A percentile compares a stretch with the other conserved stretches of the same genome.
Evolutionary conservation across 352 stramenopile genomes (phyloP).

Genomic region (Globisporangium megalacanthum): DNA sequence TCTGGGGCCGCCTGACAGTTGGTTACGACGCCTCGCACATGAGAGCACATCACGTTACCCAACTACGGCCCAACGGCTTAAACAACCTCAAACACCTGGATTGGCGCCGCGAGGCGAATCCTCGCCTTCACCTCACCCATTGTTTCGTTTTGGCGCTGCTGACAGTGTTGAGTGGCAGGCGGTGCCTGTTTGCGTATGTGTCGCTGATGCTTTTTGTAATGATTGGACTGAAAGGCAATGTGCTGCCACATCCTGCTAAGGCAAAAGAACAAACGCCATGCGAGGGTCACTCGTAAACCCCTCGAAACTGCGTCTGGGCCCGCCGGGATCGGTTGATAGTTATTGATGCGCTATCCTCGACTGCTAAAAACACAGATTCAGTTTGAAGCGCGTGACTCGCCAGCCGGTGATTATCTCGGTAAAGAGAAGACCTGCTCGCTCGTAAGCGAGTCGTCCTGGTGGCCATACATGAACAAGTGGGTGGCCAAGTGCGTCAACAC

Average conservation of each 20-base stretch:
- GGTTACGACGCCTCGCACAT: background rate
- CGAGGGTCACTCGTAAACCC: background rate
- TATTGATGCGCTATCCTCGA: too few species aligned
- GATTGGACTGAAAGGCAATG: background rate
- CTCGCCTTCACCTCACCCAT: background rate
- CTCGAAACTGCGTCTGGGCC: too few species aligned
- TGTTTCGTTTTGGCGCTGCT: background rate
- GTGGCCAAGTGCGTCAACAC: too few species aligned
- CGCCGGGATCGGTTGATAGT: too few species aligned
- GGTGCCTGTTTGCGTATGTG: background rate
- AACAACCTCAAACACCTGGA: background rate
- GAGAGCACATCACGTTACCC: background rate
- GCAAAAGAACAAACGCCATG: background rate
- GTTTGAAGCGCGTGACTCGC: too few species aligned
- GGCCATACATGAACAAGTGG: too few species aligned
- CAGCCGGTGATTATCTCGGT: too few species aligned
- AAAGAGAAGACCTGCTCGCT: too few species aligned
- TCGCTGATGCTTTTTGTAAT: conserved; percentile 1
- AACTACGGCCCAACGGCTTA: background rate
- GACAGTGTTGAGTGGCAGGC: background rate
- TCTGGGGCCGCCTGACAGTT: background rate
- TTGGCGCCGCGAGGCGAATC: background rate
- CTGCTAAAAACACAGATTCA: too few species aligned
- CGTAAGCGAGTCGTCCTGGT: too few species aligned
- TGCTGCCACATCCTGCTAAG: background rate